Percentiles rank a stretch among this genome's conserved stretches.
Evolutionary conservation across 1,139 yeast species (phyloP).

Genomic region (Diutina scorzettiae): DNA sequence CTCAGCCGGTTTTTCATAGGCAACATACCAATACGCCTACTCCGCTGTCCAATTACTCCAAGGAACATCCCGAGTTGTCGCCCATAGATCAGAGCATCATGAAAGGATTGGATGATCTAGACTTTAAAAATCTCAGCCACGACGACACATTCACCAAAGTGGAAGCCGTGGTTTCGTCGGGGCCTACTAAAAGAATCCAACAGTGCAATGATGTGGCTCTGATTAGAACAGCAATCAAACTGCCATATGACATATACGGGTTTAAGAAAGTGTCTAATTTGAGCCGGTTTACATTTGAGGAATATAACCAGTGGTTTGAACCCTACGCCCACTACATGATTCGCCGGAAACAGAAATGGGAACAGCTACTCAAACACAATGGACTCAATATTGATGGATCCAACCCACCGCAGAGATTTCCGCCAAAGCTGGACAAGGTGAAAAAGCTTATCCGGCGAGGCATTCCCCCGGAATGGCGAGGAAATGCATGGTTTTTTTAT

Average conservation of each 20-base stretch:
- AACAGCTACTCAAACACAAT: conserved; percentile 43
- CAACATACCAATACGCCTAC: not conserved
- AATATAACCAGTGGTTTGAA: conserved; percentile 65
- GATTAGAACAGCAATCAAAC: not conserved
- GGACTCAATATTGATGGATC: conserved; percentile 42
- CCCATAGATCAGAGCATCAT: not conserved
- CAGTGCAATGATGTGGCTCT: not conserved
- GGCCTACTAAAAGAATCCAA: not conserved
- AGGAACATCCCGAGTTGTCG: not conserved
- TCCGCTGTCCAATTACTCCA: not conserved
- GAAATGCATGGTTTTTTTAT: conserved; percentile 92
- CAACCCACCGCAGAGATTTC: conserved; percentile 42
- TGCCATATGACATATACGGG: conserved; percentile 63
- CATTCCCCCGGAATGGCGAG: conserved; percentile 95
- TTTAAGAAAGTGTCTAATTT: conserved; percentile 54
- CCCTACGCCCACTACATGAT: conserved; percentile 51
- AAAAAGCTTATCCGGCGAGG: conserved; percentile 82
- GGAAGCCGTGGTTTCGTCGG: not conserved
- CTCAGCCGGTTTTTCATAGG: not conserved
- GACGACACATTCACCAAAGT: not conserved
- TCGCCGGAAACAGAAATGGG: conserved; percentile 71
- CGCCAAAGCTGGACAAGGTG: conserved; percentile 73
- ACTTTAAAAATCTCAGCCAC: not conserved
- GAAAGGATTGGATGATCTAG: conserved; percentile 1
- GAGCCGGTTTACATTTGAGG: conserved; percentile 32